phyloP scores from a whole-genome alignment of 306 rosid genomes.

The Argentina anserina region DNA sequence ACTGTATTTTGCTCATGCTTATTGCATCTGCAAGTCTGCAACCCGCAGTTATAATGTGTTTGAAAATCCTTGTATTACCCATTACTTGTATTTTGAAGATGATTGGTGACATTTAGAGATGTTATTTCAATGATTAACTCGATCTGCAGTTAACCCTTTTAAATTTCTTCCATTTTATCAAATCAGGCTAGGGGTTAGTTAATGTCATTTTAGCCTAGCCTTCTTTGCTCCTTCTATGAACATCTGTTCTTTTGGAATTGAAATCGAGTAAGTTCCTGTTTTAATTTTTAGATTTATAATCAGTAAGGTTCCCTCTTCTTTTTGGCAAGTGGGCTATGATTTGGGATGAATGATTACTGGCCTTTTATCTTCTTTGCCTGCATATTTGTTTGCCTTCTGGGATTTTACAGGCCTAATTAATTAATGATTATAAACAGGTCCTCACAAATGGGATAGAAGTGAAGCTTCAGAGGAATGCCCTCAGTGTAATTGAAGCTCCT shows the following conservation, averaged over 20 bases:
- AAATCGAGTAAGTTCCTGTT: not conserved
- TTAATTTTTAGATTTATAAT: not conserved
- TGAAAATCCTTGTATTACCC: too few relatives aligned
- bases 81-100: too few relatives aligned
- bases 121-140: not conserved
- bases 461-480: constrained; percentile 95
- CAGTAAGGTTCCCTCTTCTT: not conserved
- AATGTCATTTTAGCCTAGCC: too few relatives aligned
- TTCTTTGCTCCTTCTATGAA: not conserved
- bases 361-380: not conserved
- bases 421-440: constrained; percentile 54
- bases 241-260: not conserved
- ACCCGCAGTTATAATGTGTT: too few relatives aligned
- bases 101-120: too few relatives aligned
- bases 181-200: too few relatives aligned
- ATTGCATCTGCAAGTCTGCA: constrained; percentile 8
- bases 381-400: constrained; percentile 4
- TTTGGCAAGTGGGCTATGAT: not conserved
- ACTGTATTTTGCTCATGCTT: not conserved
- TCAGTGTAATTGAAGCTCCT: constrained; percentile 95
- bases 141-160: not conserved
- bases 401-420: not conserved
- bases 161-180: too few relatives aligned
- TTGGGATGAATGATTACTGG: too few relatives aligned
- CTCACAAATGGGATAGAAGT: constrained; percentile 98